phyloP scores from a whole-genome alignment of 2,329 filamentous ascomycete genomes.

The Fonsecaea nubica region DNA sequence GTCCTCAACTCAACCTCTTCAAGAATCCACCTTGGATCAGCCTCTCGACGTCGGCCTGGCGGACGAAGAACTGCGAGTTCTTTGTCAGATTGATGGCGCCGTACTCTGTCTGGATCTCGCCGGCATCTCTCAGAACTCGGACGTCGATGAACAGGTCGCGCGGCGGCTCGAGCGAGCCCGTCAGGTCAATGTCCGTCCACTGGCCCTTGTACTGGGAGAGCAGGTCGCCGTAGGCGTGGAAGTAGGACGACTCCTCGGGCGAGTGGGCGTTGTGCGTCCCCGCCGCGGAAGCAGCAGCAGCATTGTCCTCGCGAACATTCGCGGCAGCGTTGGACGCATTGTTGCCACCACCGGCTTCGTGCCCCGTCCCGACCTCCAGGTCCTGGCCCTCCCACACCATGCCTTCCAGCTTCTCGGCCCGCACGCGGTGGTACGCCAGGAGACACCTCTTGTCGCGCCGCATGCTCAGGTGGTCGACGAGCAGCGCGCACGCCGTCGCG shows the following conservation, averaged over 20 bases:
- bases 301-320: conserved; percentile 47
- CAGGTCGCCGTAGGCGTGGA: conserved; percentile 87
- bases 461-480: conserved; percentile 95
- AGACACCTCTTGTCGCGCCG: conserved; percentile 94
- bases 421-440: conserved; percentile 88
- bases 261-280: conserved; percentile 74
- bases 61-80: conserved; percentile 97
- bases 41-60: conserved; percentile 92
- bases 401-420: conserved; percentile 89
- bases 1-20: conserved; percentile 77
- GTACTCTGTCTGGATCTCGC: conserved; percentile 98
- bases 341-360: conserved; percentile 1
- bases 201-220: conserved; percentile 96
- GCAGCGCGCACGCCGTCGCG: conserved; percentile 81
- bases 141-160: conserved; percentile 96
- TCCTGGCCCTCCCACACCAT: conserved; percentile 92
- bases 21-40: conserved; percentile 94
- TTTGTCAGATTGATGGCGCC: conserved; percentile 95
- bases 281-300: conserved; percentile 57
- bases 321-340: background rate
- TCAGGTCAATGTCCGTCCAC: conserved; percentile 97
- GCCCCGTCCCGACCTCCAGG: conserved; percentile 50
- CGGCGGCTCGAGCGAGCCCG: conserved; percentile 91
- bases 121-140: conserved; percentile 91
- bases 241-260: conserved; percentile 96